These are phyloP conservation scores for Eustoma russellianum DNA, from an alignment of 257 asterid genomes.

Conservation along the genomic window DNA sequence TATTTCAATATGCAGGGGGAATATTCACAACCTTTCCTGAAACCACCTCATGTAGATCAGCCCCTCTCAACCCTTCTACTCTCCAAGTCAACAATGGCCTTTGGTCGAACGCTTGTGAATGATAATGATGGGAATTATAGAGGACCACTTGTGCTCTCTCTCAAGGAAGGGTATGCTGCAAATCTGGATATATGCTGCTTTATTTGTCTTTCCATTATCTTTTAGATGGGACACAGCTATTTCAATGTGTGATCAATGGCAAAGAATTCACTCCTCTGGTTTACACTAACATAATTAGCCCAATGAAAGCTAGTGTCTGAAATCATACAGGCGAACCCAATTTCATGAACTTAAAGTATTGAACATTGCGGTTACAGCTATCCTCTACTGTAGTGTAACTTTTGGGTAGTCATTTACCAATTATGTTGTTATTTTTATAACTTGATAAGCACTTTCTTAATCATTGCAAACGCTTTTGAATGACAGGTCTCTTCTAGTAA, in stretches of 20 bases:
- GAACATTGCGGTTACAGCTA: too few species aligned
- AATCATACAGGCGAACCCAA: too few species aligned
- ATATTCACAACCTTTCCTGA: conserved; percentile 87
- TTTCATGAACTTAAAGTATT: too few species aligned
- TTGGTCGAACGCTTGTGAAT: conserved; percentile 68
- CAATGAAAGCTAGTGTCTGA: too few species aligned
- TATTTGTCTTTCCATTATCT: background rate
- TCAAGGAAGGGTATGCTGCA: conserved; percentile 66
- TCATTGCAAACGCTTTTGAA: too few species aligned
- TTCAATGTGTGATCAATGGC: background rate
- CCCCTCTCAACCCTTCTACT: conserved; percentile 83
- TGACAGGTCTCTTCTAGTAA: conserved; percentile 76
- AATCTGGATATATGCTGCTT: too few species aligned
- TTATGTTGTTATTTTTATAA: too few species aligned
- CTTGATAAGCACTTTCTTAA: too few species aligned
- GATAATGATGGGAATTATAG: conserved; percentile 75
- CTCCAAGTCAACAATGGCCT: conserved; percentile 84
- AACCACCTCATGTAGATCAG: conserved; percentile 95
- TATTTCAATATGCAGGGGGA: conserved; percentile 46
- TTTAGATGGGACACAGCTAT: background rate
- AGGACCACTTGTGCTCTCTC: conserved; percentile 81
- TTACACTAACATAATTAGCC: too few species aligned
- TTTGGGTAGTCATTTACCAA: too few species aligned
- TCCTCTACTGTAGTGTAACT: too few species aligned
- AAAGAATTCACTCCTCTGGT: too few species aligned